These are phyloP conservation scores for Symbiodinium natans DNA, from an alignment of 73 alveolate genomes.

Conservation along the genomic window DNA sequence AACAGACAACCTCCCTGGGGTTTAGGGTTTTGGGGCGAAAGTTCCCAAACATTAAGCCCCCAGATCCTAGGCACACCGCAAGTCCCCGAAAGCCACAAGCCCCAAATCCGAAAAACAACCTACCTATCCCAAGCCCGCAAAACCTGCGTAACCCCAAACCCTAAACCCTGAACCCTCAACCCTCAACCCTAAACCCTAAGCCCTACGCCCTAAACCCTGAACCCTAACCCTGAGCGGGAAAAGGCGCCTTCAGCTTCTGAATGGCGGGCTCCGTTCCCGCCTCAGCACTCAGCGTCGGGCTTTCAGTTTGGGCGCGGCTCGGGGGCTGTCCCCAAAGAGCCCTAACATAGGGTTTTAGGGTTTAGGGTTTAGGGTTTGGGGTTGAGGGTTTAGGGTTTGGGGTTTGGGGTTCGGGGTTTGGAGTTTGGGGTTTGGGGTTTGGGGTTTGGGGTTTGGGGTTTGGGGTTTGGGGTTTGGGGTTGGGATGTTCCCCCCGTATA, in stretches of 20 bases:
- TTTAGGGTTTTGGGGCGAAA: too few relatives aligned
- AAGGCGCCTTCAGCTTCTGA: constrained; percentile 43
- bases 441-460: background rate
- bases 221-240: background rate
- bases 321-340: too few relatives aligned
- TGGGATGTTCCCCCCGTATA: background rate
- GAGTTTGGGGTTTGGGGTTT: background rate
- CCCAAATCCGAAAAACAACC: background rate
- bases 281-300: too few relatives aligned
- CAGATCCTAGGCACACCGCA: background rate
- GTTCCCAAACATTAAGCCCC: background rate
- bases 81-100: background rate
- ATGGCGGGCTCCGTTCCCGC: constrained; percentile 85
- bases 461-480: background rate
- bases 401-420: background rate
- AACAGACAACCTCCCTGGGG: too few relatives aligned
- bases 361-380: too few relatives aligned
- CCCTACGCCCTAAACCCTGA: background rate
- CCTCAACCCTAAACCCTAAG: background rate
- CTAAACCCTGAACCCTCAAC: background rate
- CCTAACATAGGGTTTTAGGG: too few relatives aligned
- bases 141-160: background rate
- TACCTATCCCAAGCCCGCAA: background rate
- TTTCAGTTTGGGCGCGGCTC: too few relatives aligned
- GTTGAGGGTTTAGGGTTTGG: background rate